phyloP scores from a whole-genome alignment of 306 rosid genomes.

The Lathyrus tuberosus region DNA sequence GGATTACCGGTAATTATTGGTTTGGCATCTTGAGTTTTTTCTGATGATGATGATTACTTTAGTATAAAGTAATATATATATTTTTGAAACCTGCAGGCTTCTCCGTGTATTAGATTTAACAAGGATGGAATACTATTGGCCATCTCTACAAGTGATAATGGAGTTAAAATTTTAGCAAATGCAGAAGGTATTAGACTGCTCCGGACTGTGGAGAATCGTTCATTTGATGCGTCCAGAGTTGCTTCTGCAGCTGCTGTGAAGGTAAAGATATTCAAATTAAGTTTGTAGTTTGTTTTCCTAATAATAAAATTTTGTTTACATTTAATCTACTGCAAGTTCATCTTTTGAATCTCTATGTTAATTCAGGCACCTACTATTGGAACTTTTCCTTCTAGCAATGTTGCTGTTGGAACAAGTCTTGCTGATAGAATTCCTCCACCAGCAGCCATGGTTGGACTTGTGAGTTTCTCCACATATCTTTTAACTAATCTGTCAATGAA shows the following conservation, averaged over 20 bases:
- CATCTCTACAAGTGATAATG: constrained; percentile 83
- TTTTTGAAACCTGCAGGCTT: constrained; percentile 64
- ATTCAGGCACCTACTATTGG: constrained; percentile 67
- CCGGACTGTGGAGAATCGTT: constrained; percentile 76
- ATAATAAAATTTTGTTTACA: constrained; percentile 33
- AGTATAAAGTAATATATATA: constrained; percentile 37
- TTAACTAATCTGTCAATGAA: constrained; percentile 28
- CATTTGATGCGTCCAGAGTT: constrained; percentile 90
- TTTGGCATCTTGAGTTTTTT: constrained; percentile 19
- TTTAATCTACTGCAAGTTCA: constrained; percentile 33
- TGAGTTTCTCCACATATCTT: constrained; percentile 49
- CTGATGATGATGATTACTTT: constrained; percentile 25
- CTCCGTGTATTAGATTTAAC: constrained; percentile 93
- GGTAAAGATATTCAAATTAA: constrained; percentile 51
- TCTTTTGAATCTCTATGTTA: constrained; percentile 42
- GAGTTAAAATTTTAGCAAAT: constrained; percentile 88
- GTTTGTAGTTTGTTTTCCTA: constrained; percentile 19
- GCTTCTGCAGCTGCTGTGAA: constrained; percentile 85
- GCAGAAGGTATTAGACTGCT: constrained; percentile 87
- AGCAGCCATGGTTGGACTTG: constrained; percentile 79
- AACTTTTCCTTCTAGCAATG: constrained; percentile 69
- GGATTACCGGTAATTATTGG: constrained; percentile 74
- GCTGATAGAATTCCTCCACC: constrained; percentile 83
- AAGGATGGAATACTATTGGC: constrained; percentile 93
- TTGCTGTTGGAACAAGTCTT: constrained; percentile 76